A percentile compares a stretch with the other conserved stretches of the same genome.
Conservation (phyloP, 2,329 filamentous ascomycete genomes). For the Aspergillus sergii region DNA sequence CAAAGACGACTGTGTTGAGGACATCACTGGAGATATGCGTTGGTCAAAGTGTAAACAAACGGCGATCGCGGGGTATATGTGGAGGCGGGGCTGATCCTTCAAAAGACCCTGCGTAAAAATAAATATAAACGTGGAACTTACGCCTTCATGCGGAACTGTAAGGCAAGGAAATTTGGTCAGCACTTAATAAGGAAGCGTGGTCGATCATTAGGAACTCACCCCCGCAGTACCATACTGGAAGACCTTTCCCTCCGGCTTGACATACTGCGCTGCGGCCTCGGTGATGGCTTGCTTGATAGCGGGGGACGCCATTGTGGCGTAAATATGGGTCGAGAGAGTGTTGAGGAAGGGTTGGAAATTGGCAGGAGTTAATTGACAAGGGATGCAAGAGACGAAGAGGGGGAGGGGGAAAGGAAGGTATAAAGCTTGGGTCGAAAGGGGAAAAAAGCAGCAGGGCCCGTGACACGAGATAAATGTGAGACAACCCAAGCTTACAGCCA, state of each 20-base stretch:
- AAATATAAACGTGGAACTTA: constrained; percentile 44
- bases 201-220: constrained; percentile 47
- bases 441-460: constrained; percentile 13
- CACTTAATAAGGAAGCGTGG: constrained; percentile 6
- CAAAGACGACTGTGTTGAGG: constrained; percentile 88
- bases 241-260: constrained; percentile 52
- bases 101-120: constrained; percentile 12
- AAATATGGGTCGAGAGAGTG: constrained; percentile 13
- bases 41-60: constrained; percentile 39
- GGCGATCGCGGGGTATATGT: constrained; percentile 34
- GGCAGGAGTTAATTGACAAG: constrained; percentile 3
- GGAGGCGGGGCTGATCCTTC: constrained; percentile 32
- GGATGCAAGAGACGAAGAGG: background rate
- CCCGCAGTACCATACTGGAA: constrained; percentile 65
- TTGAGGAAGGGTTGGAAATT: background rate
- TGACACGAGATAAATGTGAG: constrained; percentile 14
- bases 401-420: background rate
- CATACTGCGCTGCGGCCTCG: constrained; percentile 51
- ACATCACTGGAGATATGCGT: constrained; percentile 60
- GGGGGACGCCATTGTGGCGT: constrained; percentile 45
- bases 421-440: constrained; percentile 12
- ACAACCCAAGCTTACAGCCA: constrained; percentile 15
- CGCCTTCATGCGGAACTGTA: constrained; percentile 71
- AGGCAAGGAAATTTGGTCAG: constrained; percentile 15
- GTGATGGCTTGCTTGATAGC: constrained; percentile 48